Evolutionary conservation across 2,329 filamentous ascomycete species (phyloP).

Genomic region (Lasiodiplodia hormozganensis): DNA sequence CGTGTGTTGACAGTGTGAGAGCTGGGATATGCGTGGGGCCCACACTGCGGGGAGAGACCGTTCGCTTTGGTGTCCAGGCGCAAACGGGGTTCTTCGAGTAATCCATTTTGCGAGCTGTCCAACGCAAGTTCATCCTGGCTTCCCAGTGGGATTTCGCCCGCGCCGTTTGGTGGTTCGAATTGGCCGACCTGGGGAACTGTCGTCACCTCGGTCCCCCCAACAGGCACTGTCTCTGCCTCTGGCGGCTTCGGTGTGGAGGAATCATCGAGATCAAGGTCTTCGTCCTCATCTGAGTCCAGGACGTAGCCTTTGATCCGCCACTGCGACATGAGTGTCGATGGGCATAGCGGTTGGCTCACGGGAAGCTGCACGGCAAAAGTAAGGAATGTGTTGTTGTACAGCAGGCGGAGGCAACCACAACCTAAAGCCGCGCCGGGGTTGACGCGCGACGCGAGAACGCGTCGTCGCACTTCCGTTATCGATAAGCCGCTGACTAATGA

Average conservation of each 20-base stretch:
- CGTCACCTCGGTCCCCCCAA: not conserved
- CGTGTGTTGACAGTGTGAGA: not conserved
- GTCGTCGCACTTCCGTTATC: not conserved
- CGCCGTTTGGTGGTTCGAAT: not conserved
- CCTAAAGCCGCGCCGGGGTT: slow-evolving; percentile 30
- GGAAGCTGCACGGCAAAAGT: slow-evolving; percentile 6
- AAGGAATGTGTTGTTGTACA: slow-evolving; percentile 10
- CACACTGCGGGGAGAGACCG: not conserved
- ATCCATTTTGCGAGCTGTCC: slow-evolving; percentile 13
- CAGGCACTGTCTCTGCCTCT: not conserved
- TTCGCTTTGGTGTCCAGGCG: not conserved
- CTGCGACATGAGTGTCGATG: slow-evolving; percentile 52
- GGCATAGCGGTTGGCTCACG: slow-evolving; percentile 42
- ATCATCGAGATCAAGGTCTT: slow-evolving; percentile 36
- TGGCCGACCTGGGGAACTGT: not conserved
- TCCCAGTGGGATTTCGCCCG: not conserved
- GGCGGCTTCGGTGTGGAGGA: not conserved
- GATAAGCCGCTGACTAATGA: slow-evolving; percentile 21
- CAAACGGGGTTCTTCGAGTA: not conserved
- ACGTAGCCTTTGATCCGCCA: slow-evolving; percentile 59
- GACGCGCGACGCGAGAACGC: slow-evolving; percentile 31
- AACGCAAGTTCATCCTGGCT: slow-evolving; percentile 24
- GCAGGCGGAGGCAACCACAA: not conserved
- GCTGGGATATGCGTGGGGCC: not conserved
- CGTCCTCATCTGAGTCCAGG: slow-evolving; percentile 59